A percentile compares a stretch with the other conserved stretches of the same genome.
phyloP scores from a whole-genome alignment of 768 basidiomycete species.

The Collybia sordida region DNA sequence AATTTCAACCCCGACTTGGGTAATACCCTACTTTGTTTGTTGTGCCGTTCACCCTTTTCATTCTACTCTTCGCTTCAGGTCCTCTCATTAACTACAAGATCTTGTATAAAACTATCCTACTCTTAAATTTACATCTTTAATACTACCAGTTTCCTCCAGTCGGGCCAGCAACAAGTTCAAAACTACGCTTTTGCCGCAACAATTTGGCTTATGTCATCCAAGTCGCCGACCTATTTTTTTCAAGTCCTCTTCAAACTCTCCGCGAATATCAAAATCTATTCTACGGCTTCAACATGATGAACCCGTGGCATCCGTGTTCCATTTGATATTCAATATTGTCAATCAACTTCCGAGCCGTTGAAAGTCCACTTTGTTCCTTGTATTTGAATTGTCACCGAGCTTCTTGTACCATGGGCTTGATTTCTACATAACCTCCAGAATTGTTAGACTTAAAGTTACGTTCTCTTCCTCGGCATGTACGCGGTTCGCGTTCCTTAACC shows the following conservation, averaged over 20 bases:
- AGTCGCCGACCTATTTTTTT: conserved; percentile 22
- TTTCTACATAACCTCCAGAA: neutral
- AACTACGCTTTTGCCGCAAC: neutral
- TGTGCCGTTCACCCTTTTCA: conserved; percentile 16
- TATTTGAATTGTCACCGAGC: neutral
- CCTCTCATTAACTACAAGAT: neutral
- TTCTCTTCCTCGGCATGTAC: neutral
- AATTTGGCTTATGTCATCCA: conserved; percentile 17
- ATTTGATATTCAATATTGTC: no score
- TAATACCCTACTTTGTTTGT: conserved; percentile 29
- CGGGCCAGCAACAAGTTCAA: neutral
- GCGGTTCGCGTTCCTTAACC: no score
- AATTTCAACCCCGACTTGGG: conserved; percentile 41
- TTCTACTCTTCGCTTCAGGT: conserved; percentile 8
- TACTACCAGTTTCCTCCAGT: neutral
- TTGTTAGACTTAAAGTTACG: neutral
- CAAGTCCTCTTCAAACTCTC: conserved; percentile 8
- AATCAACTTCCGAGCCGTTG: neutral
- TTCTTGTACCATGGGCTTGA: neutral
- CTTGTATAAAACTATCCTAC: neutral
- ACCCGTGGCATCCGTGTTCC: no score
- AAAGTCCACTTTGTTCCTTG: neutral
- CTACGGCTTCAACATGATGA: no score
- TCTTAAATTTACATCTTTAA: neutral
- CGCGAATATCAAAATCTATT: no score